Percentiles rank a stretch among this genome's conserved stretches.
These are phyloP conservation scores for Centrapalus pauciflorus DNA, from an alignment of 129 eudicot species.

Conservation along the genomic window DNA sequence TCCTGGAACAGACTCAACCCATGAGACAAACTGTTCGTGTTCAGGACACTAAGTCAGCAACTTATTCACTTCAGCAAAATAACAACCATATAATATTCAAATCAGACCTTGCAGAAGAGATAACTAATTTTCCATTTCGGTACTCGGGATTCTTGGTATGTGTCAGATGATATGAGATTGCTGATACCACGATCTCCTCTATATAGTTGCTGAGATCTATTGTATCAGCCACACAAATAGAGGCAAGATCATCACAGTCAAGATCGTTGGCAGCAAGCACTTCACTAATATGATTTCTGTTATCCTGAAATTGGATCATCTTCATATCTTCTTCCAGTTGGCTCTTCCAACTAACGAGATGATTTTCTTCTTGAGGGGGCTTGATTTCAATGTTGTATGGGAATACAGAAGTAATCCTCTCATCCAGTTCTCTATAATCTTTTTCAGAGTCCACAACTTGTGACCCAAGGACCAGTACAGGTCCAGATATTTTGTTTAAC, in stretches of 20 bases:
- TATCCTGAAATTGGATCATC: constrained; percentile 83
- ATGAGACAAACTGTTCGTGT: constrained; percentile 70
- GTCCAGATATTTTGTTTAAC: constrained; percentile 66
- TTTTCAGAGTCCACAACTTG: constrained; percentile 44
- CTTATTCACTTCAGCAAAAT: not conserved
- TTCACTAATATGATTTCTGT: constrained; percentile 76
- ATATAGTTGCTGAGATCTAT: constrained; percentile 61
- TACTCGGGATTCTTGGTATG: constrained; percentile 65
- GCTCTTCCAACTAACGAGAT: constrained; percentile 80
- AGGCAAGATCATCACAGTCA: constrained; percentile 82
- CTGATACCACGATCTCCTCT: constrained; percentile 92
- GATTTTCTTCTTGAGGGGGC: constrained; percentile 80
- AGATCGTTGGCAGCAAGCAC: constrained; percentile 91
- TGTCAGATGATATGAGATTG: constrained; percentile 82
- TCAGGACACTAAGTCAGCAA: constrained; percentile 19
- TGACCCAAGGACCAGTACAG: constrained; percentile 79
- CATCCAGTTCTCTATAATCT: constrained; percentile 59
- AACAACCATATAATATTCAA: not conserved
- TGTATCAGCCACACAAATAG: constrained; percentile 72
- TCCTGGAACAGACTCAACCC: constrained; percentile 89
- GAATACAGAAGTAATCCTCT: constrained; percentile 63
- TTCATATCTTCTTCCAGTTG: constrained; percentile 93
- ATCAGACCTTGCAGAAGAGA: constrained; percentile 66
- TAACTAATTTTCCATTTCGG: constrained; percentile 84
- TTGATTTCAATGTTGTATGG: constrained; percentile 80